Evolutionary conservation across 257 asterid species (phyloP).

Genomic region (Buddleja alternifolia): DNA sequence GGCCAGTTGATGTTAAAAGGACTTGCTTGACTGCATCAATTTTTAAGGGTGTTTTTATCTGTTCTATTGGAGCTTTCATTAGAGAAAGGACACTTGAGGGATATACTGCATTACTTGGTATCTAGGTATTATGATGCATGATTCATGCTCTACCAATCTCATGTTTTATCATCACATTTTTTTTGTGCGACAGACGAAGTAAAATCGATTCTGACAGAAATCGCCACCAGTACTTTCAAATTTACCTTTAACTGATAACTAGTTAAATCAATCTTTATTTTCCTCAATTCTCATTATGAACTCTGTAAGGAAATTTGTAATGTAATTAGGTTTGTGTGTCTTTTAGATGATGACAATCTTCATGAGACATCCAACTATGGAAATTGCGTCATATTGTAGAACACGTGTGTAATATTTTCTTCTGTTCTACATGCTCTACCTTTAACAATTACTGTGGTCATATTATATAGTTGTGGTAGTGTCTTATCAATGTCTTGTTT

Average conservation of each 20-base stretch:
- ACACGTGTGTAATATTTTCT: neutral
- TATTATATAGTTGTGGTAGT: constrained; percentile 15
- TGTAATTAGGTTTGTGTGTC: constrained; percentile 7
- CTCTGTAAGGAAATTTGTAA: neutral
- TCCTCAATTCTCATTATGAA: neutral
- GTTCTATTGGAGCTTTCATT: neutral
- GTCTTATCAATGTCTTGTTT: constrained; percentile 32
- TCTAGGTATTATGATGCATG: neutral
- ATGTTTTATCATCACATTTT: neutral
- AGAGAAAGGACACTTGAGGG: neutral
- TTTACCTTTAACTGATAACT: neutral
- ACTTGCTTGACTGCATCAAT: neutral
- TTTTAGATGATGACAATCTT: constrained; percentile 6
- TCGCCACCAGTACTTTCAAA: neutral
- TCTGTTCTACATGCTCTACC: constrained; percentile 8
- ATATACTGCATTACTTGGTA: neutral
- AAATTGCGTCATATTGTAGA: neutral
- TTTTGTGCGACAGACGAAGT: constrained; percentile 1
- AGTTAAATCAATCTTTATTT: constrained; percentile 7
- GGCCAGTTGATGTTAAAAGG: no score
- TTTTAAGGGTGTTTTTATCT: neutral
- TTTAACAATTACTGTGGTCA: constrained; percentile 7
- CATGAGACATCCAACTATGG: constrained; percentile 10
- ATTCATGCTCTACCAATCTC: neutral
- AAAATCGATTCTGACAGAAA: neutral